phyloP scores from a whole-genome alignment of 768 basidiomycete genomes.

The Agaricus subrufescens region DNA sequence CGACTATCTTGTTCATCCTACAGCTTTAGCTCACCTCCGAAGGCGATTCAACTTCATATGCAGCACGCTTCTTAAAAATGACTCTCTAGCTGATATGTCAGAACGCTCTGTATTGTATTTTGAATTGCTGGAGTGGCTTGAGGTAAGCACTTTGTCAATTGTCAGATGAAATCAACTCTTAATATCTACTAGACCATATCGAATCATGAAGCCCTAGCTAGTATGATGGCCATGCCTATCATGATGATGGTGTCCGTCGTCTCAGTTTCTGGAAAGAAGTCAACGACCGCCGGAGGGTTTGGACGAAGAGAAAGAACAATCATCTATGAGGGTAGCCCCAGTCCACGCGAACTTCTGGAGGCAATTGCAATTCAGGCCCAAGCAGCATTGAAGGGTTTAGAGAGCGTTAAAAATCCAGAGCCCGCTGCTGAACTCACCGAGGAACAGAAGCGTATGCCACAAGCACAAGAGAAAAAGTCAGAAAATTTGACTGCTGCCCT shows the following conservation, averaged over 20 bases:
- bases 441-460: constrained; percentile 85
- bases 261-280: constrained; percentile 53
- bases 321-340: constrained; percentile 85
- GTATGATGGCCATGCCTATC: constrained; percentile 97
- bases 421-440: constrained; percentile 69
- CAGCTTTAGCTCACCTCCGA: constrained; percentile 86
- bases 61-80: constrained; percentile 82
- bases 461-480: constrained; percentile 61
- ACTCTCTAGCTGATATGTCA: constrained; percentile 93
- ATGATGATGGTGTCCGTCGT: constrained; percentile 79
- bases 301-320: constrained; percentile 76
- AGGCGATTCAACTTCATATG: constrained; percentile 87
- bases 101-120: constrained; percentile 82
- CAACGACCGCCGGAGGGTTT: constrained; percentile 34
- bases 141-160: constrained; percentile 47
- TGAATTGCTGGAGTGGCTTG: constrained; percentile 88
- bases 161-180: not conserved
- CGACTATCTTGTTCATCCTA: constrained; percentile 91
- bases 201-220: constrained; percentile 86
- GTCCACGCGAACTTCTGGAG: constrained; percentile 89
- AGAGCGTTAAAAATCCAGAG: constrained; percentile 52
- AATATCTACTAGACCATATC: constrained; percentile 68
- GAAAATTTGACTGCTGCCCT: constrained; percentile 41
- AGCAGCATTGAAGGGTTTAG: constrained; percentile 85
- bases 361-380: constrained; percentile 89